A percentile compares a stretch with the other conserved stretches of the same genome.
Conservation (phyloP, 805 yeast genomes). For the Yamadazyma kitorensis region DNA sequence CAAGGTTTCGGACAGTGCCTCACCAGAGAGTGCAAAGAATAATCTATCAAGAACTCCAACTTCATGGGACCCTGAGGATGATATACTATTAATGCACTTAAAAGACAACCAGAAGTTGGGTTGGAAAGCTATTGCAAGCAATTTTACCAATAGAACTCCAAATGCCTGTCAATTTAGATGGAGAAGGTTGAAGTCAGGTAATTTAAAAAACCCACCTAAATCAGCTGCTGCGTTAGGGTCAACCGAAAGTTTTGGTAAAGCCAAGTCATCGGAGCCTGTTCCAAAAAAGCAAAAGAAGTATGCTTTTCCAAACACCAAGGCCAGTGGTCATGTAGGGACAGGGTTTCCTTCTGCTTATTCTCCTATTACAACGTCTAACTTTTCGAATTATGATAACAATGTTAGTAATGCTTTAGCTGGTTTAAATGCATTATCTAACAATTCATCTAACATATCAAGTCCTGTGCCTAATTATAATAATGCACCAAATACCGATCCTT, state of each 20-base stretch:
- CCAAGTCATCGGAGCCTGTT: slow-evolving; percentile 8
- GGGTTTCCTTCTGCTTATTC: slow-evolving; percentile 30
- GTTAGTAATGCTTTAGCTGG: slow-evolving; percentile 44
- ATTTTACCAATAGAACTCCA: slow-evolving; percentile 44
- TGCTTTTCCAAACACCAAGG: slow-evolving; percentile 15
- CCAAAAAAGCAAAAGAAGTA: slow-evolving; percentile 15
- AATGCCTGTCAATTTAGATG: slow-evolving; percentile 48
- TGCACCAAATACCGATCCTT: slow-evolving; percentile 14
- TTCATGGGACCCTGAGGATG: slow-evolving; percentile 49
- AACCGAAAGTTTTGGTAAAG: slow-evolving; percentile 8
- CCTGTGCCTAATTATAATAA: slow-evolving; percentile 21
- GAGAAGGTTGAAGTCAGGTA: slow-evolving; percentile 45
- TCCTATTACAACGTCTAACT: slow-evolving; percentile 33
- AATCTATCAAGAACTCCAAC: slow-evolving; percentile 40
- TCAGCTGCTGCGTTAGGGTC: slow-evolving; percentile 25
- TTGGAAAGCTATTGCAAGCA: slow-evolving; percentile 46
- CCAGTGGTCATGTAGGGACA: slow-evolving; percentile 13
- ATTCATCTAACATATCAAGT: slow-evolving; percentile 18
- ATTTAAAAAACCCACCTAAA: slow-evolving; percentile 43
- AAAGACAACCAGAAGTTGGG: slow-evolving; percentile 46
- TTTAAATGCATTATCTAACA: slow-evolving; percentile 38
- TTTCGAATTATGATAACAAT: slow-evolving; percentile 40
- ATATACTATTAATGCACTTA: slow-evolving; percentile 42
- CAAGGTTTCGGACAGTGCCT: slow-evolving; percentile 4
- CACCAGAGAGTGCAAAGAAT: slow-evolving; percentile 17